phyloP scores from a whole-genome alignment of 805 yeast genomes.

The Wickerhamomyces strasburgensis region DNA sequence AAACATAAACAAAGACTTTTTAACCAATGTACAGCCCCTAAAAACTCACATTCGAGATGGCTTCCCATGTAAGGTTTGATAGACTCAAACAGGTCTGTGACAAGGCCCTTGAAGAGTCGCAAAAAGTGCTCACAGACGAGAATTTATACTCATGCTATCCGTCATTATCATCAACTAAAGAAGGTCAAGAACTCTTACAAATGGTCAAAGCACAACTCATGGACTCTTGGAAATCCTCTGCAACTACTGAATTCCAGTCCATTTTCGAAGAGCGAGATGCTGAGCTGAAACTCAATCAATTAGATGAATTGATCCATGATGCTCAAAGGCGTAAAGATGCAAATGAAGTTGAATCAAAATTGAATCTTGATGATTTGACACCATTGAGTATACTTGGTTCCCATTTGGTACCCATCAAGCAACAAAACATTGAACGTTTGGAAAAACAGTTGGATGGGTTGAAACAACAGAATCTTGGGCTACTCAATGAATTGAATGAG shows the following conservation, averaged over 20 bases:
- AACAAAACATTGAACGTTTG: conserved; percentile 14
- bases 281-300: conserved; percentile 34
- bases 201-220: conserved; percentile 44
- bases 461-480: conserved; percentile 8
- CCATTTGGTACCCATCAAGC: conserved; percentile 23
- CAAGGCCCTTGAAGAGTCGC: conserved; percentile 49
- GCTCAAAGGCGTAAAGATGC: conserved; percentile 25
- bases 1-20: conserved; percentile 14
- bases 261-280: conserved; percentile 44
- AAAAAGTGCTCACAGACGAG: conserved; percentile 42
- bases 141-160: conserved; percentile 50
- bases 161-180: conserved; percentile 33
- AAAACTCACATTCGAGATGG: background rate
- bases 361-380: conserved; percentile 20
- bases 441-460: conserved; percentile 12
- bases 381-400: conserved; percentile 17
- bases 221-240: conserved; percentile 39
- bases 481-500: conserved; percentile 13
- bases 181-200: conserved; percentile 38
- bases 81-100: conserved; percentile 42
- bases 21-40: too few species aligned
- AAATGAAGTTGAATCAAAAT: conserved; percentile 7
- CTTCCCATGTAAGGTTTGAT: conserved; percentile 35
- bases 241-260: conserved; percentile 43
- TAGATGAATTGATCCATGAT: conserved; percentile 39